A percentile compares a stretch with the other conserved stretches of the same genome.
Evolutionary conservation across 2,329 filamentous ascomycete genomes (phyloP).

Genomic region (Stagonosporopsis cucurbitacearum): DNA sequence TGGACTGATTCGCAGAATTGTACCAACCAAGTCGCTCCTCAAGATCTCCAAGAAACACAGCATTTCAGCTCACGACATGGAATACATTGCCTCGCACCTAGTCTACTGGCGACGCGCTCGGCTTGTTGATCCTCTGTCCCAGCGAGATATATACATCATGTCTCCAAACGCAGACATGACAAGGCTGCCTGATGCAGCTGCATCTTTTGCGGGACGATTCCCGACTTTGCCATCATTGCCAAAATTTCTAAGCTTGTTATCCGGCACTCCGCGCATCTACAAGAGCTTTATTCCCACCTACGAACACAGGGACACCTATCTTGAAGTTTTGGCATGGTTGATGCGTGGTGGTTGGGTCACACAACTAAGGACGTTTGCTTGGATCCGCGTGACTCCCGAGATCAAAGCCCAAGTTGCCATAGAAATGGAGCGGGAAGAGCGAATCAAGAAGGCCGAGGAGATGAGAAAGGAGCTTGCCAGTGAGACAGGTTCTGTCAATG

Average conservation of each 20-base stretch:
- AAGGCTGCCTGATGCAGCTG: slow-evolving; percentile 71
- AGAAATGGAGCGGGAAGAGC: slow-evolving; percentile 62
- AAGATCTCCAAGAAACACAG: slow-evolving; percentile 74
- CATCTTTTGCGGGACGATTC: slow-evolving; percentile 78
- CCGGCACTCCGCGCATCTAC: slow-evolving; percentile 80
- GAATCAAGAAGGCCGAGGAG: slow-evolving; percentile 40
- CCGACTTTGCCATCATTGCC: slow-evolving; percentile 82
- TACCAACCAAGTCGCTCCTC: slow-evolving; percentile 69
- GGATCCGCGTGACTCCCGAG: slow-evolving; percentile 82
- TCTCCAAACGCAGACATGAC: slow-evolving; percentile 86
- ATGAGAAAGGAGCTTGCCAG: slow-evolving; percentile 36
- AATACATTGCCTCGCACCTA: slow-evolving; percentile 88
- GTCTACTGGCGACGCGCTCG: slow-evolving; percentile 96
- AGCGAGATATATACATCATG: slow-evolving; percentile 87
- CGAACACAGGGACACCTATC: slow-evolving; percentile 84
- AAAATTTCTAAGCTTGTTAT: slow-evolving; percentile 85
- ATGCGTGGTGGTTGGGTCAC: slow-evolving; percentile 93
- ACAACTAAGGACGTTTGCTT: slow-evolving; percentile 88
- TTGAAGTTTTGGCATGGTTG: slow-evolving; percentile 91
- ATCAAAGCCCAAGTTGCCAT: slow-evolving; percentile 82
- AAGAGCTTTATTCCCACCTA: slow-evolving; percentile 84
- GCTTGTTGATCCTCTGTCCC: slow-evolving; percentile 87
- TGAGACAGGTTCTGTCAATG: slow-evolving; percentile 41
- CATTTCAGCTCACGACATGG: slow-evolving; percentile 79
- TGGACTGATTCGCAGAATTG: slow-evolving; percentile 68